Evolutionary conservation across 2,329 filamentous ascomycete species (phyloP), one percentile per base, ranked within the genome.

Genomic region (Fusarium denticulatum): DNA sequence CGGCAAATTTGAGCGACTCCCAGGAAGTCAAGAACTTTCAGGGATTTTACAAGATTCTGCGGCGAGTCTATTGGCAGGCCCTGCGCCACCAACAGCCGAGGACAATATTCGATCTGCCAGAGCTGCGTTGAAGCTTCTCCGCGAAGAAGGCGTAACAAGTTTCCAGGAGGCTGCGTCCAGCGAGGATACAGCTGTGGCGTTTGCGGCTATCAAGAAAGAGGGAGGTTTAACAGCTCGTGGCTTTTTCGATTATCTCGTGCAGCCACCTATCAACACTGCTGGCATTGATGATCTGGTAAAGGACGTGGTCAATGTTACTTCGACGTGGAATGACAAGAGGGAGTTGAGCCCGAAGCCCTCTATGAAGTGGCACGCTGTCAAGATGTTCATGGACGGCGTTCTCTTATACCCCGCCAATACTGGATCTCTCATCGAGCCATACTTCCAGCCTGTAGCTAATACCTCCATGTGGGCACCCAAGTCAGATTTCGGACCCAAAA

Each of bases 351-450:
- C 45, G 3, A 32, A 4, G 0, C 57, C 45, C 0, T 30, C 32
- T 39, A 39, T 40, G 43, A 60, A 40, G 7, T 60, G 57, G 57
- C 57, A 60, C 5, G 57, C 57, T 20, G 32, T 60, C 13, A 60
- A 60, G 16, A 60, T 60, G 15, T 52, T 52, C 6, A 52, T 60
- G 43, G 57, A 60, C 26, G 57, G 57, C 4, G 57, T 60, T 6
- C 22, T 60, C 2, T 14, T 60, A 1, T 52, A 60, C 45, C 57
- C 57, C 1, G 57, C 57, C 9, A 60, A 32, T 5, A 60, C 57
- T 9, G 45, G 45, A 20, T 50, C 45, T 5, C 45, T 60, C 16
- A 60, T 60, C 5, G 57, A 60, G 18, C 57, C 57, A 30, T 60
- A 60, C 12, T 60, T 52, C 16, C 13, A 39, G 10, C 57, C 57